phyloP scores from a whole-genome alignment of 192 early-diverging fungal genomes.

The Mortierella antarctica region DNA sequence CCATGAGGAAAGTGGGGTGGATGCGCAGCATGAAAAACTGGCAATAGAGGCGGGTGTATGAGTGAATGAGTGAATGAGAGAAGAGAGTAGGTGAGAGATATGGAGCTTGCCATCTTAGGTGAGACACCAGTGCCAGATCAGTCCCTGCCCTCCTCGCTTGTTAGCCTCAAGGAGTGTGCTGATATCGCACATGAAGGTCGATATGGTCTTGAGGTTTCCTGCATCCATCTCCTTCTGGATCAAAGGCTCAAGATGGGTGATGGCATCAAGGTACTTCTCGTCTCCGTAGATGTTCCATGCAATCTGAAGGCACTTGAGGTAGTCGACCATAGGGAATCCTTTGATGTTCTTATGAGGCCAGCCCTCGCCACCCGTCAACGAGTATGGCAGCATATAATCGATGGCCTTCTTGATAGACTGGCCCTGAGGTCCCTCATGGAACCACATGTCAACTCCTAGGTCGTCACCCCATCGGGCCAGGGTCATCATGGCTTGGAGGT shows the following conservation, averaged over 20 bases:
- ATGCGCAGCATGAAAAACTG: too few relatives aligned
- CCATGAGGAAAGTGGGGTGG: too few relatives aligned
- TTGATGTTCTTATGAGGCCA: slow-evolving; percentile 62
- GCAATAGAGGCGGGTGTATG: too few relatives aligned
- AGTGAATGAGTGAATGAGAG: not conserved
- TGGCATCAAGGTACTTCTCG: slow-evolving; percentile 53
- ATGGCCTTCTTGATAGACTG: slow-evolving; percentile 60
- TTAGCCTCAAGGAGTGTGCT: slow-evolving; percentile 33
- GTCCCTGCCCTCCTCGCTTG: slow-evolving; percentile 37
- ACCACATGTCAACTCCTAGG: slow-evolving; percentile 54
- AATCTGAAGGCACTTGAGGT: slow-evolving; percentile 60
- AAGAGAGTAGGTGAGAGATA: not conserved
- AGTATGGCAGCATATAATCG: slow-evolving; percentile 64
- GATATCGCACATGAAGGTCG: slow-evolving; percentile 42
- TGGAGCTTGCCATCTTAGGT: slow-evolving; percentile 5
- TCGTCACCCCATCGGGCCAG: slow-evolving; percentile 52
- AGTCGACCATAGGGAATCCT: slow-evolving; percentile 55
- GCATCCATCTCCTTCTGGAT: slow-evolving; percentile 31
- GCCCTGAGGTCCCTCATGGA: slow-evolving; percentile 54
- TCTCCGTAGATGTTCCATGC: slow-evolving; percentile 62
- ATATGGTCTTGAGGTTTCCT: slow-evolving; percentile 35
- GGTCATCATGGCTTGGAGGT: slow-evolving; percentile 58
- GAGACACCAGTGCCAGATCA: slow-evolving; percentile 54
- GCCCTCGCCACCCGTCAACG: slow-evolving; percentile 51
- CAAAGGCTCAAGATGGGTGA: slow-evolving; percentile 38